These are phyloP conservation scores for Albophoma yamanashiensis DNA, from an alignment of 2,329 filamentous ascomycete genomes.

Conservation along the genomic window DNA sequence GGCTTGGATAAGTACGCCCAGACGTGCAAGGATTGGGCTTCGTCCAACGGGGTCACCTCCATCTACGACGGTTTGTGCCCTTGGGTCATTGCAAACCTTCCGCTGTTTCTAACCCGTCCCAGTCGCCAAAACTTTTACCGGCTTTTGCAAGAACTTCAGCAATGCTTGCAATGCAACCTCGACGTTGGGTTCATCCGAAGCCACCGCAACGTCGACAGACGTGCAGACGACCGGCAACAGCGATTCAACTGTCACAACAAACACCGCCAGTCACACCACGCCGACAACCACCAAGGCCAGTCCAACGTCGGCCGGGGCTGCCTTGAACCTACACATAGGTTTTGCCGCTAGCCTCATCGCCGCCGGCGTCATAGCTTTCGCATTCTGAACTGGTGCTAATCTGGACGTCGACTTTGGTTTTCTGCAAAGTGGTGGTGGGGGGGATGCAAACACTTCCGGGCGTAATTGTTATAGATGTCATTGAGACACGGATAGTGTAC, in stretches of 20 bases:
- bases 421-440: too few relatives aligned
- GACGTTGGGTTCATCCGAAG: background rate
- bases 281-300: background rate
- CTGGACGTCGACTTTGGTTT: background rate
- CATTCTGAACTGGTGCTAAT: slow-evolving; percentile 9
- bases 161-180: slow-evolving; percentile 13
- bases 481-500: background rate
- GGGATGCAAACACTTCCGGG: background rate
- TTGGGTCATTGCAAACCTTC: too few relatives aligned
- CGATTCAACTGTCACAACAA: background rate
- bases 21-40: slow-evolving; percentile 19
- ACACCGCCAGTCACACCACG: background rate
- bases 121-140: slow-evolving; percentile 19
- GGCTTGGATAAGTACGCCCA: slow-evolving; percentile 16
- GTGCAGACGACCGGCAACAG: background rate
- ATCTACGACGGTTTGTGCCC: slow-evolving; percentile 12
- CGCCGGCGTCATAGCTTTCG: slow-evolving; percentile 10
- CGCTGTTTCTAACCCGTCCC: slow-evolving; percentile 1
- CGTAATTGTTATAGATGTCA: background rate
- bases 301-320: slow-evolving; percentile 7
- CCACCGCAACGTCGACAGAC: slow-evolving; percentile 1
- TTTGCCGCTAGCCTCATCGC: slow-evolving; percentile 12
- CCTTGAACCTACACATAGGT: slow-evolving; percentile 8
- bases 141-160: slow-evolving; percentile 18
- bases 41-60: slow-evolving; percentile 13